These are phyloP conservation scores for Paraconiothyrium brasiliense DNA, from an alignment of 2,329 filamentous ascomycete species.

Conservation along the genomic window DNA sequence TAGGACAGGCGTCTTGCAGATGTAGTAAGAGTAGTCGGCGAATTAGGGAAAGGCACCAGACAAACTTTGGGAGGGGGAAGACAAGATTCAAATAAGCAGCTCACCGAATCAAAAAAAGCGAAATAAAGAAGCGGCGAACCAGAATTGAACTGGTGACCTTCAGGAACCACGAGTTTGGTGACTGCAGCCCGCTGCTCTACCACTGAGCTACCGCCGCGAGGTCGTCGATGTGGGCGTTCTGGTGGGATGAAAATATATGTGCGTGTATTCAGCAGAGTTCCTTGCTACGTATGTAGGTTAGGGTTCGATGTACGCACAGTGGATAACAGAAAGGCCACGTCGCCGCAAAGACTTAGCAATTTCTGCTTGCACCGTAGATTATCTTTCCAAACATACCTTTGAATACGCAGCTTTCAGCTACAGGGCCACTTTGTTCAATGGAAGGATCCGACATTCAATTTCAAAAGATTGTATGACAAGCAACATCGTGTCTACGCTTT, in stretches of 20 bases:
- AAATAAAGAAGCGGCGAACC: constrained; percentile 14
- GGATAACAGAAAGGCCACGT: not conserved
- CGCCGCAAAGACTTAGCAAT: not conserved
- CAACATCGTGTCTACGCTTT: not conserved
- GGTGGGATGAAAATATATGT: not conserved
- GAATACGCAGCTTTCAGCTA: not conserved
- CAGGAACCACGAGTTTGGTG: constrained; percentile 11
- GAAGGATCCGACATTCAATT: not conserved
- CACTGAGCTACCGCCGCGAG: constrained; percentile 20
- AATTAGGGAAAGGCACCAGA: not conserved
- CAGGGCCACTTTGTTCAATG: too few relatives aligned
- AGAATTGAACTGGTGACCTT: constrained; percentile 23
- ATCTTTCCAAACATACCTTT: not conserved
- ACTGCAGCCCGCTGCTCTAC: constrained; percentile 21
- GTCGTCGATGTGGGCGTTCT: not conserved
- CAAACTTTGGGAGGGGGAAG: not conserved
- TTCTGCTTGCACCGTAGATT: not conserved
- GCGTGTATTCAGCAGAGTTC: not conserved
- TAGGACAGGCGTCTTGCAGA: not conserved
- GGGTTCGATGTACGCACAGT: too few relatives aligned
- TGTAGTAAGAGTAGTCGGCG: not conserved
- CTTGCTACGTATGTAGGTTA: too few relatives aligned
- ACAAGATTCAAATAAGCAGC: too few relatives aligned
- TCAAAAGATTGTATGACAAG: not conserved
- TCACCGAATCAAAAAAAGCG: not conserved